Evolutionary conservation across 805 yeast species (phyloP).

Genomic region (Candida broadrunensis): DNA sequence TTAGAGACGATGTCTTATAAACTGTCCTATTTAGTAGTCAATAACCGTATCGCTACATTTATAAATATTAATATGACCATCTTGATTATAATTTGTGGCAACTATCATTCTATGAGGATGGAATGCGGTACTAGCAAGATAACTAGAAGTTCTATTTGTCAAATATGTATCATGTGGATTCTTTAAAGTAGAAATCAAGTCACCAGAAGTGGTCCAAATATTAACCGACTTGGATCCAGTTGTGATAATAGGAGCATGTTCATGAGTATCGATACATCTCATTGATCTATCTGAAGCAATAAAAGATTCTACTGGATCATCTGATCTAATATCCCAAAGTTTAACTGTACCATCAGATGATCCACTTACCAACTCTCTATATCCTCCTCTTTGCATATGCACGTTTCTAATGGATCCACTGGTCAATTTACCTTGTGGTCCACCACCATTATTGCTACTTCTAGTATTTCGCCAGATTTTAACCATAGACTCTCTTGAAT

Average conservation of each 20-base stretch:
- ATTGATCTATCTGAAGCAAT: conserved; percentile 50
- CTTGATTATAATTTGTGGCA: conserved; percentile 82
- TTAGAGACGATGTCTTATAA: too few species aligned
- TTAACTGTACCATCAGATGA: conserved; percentile 77
- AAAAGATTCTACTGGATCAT: conserved; percentile 68
- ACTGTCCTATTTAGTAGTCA: conserved; percentile 22
- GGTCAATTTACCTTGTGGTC: neutral
- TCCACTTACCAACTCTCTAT: conserved; percentile 84
- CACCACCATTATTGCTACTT: neutral
- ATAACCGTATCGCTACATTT: conserved; percentile 34
- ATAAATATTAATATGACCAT: conserved; percentile 64
- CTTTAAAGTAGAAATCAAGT: conserved; percentile 59
- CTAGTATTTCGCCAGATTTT: conserved; percentile 64
- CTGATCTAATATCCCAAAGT: conserved; percentile 84
- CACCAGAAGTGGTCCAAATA: conserved; percentile 85
- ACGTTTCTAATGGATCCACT: conserved; percentile 65
- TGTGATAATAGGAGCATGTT: conserved; percentile 92
- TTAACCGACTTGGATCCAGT: conserved; percentile 80
- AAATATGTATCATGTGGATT: conserved; percentile 45
- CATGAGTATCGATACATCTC: conserved; percentile 81
- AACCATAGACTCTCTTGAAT: conserved; percentile 81
- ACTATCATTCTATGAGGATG: conserved; percentile 96
- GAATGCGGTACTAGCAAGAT: conserved; percentile 65
- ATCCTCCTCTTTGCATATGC: conserved; percentile 96
- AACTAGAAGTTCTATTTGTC: conserved; percentile 45